Percentiles rank a stretch among this genome's conserved stretches.
Conservation (phyloP, 208 protist species). For the Hexamita inflata region DNA sequence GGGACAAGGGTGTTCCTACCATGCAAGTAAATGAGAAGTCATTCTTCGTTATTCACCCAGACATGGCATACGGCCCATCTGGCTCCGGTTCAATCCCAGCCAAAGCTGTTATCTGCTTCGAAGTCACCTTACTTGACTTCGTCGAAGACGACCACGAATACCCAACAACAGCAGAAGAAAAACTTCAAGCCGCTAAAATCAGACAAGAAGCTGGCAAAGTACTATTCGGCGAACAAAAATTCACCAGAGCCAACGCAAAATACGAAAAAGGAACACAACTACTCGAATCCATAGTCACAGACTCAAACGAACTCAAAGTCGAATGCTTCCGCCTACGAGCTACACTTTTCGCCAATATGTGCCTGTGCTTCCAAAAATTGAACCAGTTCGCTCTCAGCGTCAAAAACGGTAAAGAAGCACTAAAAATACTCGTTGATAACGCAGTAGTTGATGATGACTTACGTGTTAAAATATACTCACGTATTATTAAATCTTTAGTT, state of each 20-base stretch:
- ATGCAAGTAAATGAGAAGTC: conserved; percentile 39
- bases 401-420: no score
- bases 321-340: not conserved
- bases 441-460: no score
- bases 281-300: not conserved
- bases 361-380: no score
- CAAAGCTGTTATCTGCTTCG: not conserved
- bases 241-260: not conserved
- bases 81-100: not conserved
- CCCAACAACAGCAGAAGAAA: not conserved
- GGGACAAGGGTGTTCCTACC: conserved; percentile 37
- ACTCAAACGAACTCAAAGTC: not conserved
- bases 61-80: not conserved
- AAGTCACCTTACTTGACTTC: not conserved
- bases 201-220: not conserved
- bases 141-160: conserved; percentile 23
- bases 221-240: not conserved
- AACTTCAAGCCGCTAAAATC: not conserved
- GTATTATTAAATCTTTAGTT: no score
- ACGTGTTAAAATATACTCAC: no score
- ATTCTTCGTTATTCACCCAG: not conserved
- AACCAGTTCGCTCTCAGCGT: no score
- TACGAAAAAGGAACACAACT: conserved; percentile 26
- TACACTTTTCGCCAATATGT: conserved; percentile 3
- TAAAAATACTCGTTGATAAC: no score